These are phyloP conservation scores for Fusarium sp. DNA, from an alignment of 2,329 filamentous ascomycete species.

Conservation along the genomic window DNA sequence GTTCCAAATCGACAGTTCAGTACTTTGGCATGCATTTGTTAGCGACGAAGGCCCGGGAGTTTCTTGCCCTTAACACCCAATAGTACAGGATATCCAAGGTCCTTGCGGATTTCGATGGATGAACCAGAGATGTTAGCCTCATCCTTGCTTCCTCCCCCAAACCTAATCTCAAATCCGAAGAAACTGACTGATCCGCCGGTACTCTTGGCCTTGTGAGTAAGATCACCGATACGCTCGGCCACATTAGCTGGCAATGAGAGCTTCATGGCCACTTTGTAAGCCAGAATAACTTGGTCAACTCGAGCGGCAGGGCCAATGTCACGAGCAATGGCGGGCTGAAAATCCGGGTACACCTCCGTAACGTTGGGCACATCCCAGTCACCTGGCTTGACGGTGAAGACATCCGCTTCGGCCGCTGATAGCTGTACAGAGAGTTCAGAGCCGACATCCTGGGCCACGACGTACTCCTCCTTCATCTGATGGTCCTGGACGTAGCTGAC, in stretches of 20 bases:
- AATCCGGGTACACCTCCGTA: accelerated
- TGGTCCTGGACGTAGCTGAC: accelerated
- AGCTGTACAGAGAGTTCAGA: neutral
- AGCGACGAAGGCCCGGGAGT: neutral
- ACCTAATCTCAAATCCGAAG: neutral
- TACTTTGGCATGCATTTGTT: neutral
- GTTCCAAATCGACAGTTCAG: neutral
- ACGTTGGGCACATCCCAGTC: neutral
- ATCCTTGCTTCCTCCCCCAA: neutral
- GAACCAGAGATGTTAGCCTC: neutral
- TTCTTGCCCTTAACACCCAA: neutral
- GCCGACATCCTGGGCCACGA: neutral
- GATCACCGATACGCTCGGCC: neutral
- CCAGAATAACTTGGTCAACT: neutral
- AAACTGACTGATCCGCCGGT: neutral
- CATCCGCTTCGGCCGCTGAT: neutral
- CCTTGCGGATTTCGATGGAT: neutral
- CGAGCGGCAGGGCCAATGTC: accelerated
- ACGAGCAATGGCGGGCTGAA: accelerated
- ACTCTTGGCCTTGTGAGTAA: neutral
- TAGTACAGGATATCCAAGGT: neutral
- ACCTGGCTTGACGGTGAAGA: neutral
- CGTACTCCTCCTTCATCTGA: neutral
- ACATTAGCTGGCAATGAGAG: accelerated
- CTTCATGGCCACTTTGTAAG: neutral